phyloP scores from a whole-genome alignment of 331 rosid genomes.

The Phaseolus coccineus region DNA sequence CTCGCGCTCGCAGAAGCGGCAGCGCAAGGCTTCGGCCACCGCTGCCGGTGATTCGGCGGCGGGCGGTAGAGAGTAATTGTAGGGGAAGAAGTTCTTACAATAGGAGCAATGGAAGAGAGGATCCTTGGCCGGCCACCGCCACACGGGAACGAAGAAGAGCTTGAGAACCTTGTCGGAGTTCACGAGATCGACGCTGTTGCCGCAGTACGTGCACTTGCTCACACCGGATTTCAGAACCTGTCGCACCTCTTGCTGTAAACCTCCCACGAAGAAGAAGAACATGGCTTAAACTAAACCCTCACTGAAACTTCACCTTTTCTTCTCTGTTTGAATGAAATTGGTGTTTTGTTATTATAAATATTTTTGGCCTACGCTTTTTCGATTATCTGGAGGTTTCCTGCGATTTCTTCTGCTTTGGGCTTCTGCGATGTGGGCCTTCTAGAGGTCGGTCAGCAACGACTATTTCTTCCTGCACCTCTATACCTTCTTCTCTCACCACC shows the following conservation, averaged over 20 bases:
- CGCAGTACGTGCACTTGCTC: slow-evolving; percentile 75
- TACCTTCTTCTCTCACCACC: too few relatives aligned
- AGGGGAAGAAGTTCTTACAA: slow-evolving; percentile 74
- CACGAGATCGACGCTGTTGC: slow-evolving; percentile 71
- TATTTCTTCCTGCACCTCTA: too few relatives aligned
- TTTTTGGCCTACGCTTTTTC: background rate
- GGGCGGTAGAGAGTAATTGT: slow-evolving; percentile 61
- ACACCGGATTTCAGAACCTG: slow-evolving; percentile 74
- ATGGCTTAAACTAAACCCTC: slow-evolving; percentile 34
- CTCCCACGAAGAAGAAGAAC: slow-evolving; percentile 92
- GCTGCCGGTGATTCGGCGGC: background rate
- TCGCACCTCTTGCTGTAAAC: slow-evolving; percentile 75
- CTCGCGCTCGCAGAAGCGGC: slow-evolving; percentile 66
- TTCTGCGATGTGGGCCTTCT: background rate
- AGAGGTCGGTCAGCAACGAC: too few relatives aligned
- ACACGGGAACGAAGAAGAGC: slow-evolving; percentile 83
- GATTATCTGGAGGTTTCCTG: slow-evolving; percentile 4
- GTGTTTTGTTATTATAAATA: background rate
- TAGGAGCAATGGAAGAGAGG: slow-evolving; percentile 64
- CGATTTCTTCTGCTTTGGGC: background rate
- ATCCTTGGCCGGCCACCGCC: slow-evolving; percentile 89
- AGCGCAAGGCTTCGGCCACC: slow-evolving; percentile 46
- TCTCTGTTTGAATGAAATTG: background rate
- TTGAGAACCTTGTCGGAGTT: slow-evolving; percentile 82
- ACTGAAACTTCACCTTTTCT: background rate